Evolutionary conservation across 2,329 filamentous ascomycete species (phyloP), one percentile per base, ranked within the genome.

Genomic region (Curvularia lunata): DNA sequence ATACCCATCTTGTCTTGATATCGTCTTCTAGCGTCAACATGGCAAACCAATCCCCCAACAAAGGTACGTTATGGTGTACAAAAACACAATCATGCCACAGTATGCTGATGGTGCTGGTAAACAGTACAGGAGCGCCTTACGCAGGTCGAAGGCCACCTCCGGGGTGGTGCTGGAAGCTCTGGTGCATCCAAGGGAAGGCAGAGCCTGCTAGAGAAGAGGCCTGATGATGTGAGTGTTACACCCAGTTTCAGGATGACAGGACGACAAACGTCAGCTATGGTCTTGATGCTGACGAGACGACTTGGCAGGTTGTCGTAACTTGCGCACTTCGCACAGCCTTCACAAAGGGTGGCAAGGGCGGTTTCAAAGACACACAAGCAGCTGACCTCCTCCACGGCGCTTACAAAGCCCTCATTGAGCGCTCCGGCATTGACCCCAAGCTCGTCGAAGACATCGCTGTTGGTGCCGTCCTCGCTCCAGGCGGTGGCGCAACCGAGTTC

Each of bases 401-500:
- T 46, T 88, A 98, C 79, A 89, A 88, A 79, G 88, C 88, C 58
- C 82, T 98, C 64, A 84, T 98, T 74, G 83, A 90, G 56, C 91
- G 92, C 70, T 97, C 93, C 66, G 88, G 88, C 65, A 96, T 98
- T 79, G 91, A 97, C 80, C 93, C 95, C 21, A 82, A 82, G 37
- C 84, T 95, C 34, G 92, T 99, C 48, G 91, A 98, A 79, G 95
- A 99, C 75, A 89, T 99, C 65, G 90, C 90, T 51, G 93, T 98
- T 57, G 95, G 95, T 66, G 90, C 89, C 54, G 95, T 99, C 28
- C 88, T 99, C 48, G 88, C 94, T 18, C 94, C 94, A 32, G 95
- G 95, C 61, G 95, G 92, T 68, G 95, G 94, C 67, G 95, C 95
- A 21, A 98, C 95, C 46, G 95, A 98, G 82, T 97, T 97, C 88